phyloP scores from a whole-genome alignment of 106 monocot species.

The Dactylorhiza incarnata region DNA sequence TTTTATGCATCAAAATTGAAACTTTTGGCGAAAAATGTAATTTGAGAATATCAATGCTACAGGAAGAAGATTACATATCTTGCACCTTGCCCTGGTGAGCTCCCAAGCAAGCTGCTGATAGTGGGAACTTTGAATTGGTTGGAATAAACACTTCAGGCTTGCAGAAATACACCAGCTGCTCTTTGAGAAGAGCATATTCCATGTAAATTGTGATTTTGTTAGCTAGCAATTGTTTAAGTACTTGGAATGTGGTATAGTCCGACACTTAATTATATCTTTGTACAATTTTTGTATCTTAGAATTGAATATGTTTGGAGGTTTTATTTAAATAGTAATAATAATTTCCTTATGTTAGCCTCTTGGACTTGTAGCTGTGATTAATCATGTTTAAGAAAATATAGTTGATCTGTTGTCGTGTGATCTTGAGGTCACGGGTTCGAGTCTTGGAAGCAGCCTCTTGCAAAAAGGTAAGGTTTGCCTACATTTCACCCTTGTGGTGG shows the following conservation, averaged over 20 bases:
- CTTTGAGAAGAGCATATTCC: not conserved
- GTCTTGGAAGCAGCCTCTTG: too few species aligned
- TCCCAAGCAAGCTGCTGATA: constrained; percentile 65
- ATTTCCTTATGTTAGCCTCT: too few species aligned
- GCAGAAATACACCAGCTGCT: not conserved
- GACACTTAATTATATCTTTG: not conserved
- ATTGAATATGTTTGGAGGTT: not conserved
- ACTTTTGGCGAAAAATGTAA: not conserved
- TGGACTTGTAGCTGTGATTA: too few species aligned
- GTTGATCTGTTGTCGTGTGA: too few species aligned
- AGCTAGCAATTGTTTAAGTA: not conserved
- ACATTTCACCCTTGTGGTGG: too few species aligned
- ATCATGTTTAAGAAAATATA: too few species aligned
- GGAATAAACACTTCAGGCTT: constrained; percentile 20
- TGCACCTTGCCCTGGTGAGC: constrained; percentile 79
- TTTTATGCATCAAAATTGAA: not conserved
- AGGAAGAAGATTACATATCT: constrained; percentile 89
- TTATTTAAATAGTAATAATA: too few species aligned
- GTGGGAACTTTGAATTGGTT: constrained; percentile 71
- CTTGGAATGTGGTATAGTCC: not conserved
- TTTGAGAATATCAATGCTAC: constrained; percentile 8
- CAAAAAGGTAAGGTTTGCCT: too few species aligned
- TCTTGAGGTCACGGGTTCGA: too few species aligned
- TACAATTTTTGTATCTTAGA: not conserved
- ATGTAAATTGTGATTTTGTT: not conserved